Evolutionary conservation across 1,139 yeast genomes (phyloP).

Genomic region (Tardiomyces digboiensis): DNA sequence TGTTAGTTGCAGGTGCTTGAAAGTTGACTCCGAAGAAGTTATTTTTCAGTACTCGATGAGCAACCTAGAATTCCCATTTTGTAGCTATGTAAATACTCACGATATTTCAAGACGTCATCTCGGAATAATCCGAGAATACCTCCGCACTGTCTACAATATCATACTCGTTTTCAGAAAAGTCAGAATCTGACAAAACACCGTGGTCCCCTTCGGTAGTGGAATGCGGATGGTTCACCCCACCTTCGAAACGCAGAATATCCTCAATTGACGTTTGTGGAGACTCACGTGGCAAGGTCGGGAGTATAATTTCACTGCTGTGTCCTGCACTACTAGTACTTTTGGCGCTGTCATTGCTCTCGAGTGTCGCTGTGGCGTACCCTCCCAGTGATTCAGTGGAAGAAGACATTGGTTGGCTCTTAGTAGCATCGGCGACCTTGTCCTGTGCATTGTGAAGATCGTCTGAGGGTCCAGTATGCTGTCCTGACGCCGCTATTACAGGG

Average conservation of each 20-base stretch:
- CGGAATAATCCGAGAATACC: background rate
- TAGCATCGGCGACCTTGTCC: too few relatives aligned
- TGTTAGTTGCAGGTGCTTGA: too few relatives aligned
- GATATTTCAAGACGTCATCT: background rate
- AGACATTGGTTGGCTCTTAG: too few relatives aligned
- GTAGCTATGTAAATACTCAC: too few relatives aligned
- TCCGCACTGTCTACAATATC: conserved; percentile 9
- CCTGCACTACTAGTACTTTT: too few relatives aligned
- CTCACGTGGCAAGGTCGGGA: conserved; percentile 16
- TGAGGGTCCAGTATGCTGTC: too few relatives aligned
- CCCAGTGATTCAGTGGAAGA: background rate
- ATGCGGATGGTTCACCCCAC: conserved; percentile 4
- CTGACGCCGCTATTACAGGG: too few relatives aligned
- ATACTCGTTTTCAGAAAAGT: conserved; percentile 4
- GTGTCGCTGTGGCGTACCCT: background rate
- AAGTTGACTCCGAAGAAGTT: too few relatives aligned
- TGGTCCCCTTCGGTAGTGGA: conserved; percentile 3
- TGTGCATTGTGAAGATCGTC: too few relatives aligned
- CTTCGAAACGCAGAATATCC: conserved; percentile 3
- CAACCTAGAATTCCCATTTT: too few relatives aligned
- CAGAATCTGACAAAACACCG: background rate
- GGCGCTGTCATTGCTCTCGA: too few relatives aligned
- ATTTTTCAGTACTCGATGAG: too few relatives aligned
- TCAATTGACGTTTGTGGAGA: conserved; percentile 8
- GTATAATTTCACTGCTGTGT: conserved; percentile 8